Evolutionary conservation across 495 filamentous ascomycete species (phyloP).

Genomic region (Cenococcum geophilum): DNA sequence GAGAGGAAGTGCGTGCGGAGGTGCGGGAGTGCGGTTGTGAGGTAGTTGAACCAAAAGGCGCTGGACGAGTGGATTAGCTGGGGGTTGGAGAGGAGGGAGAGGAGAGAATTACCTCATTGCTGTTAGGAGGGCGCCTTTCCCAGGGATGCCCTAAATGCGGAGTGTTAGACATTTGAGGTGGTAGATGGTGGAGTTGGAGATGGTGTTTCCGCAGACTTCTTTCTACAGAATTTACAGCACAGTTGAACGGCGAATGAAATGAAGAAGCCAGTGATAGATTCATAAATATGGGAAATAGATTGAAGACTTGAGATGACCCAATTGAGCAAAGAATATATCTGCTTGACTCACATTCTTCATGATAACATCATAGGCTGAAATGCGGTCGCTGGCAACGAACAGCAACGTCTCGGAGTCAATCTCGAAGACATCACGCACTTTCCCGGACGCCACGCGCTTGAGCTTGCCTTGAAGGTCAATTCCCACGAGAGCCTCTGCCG

Average conservation of each 20-base stretch:
- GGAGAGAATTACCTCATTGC: slow-evolving; percentile 43
- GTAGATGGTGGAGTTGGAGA: neutral
- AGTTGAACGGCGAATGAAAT: no score
- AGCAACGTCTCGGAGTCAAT: slow-evolving; percentile 70
- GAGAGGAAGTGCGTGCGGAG: slow-evolving; percentile 74
- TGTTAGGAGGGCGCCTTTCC: slow-evolving; percentile 80
- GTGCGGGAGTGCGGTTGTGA: slow-evolving; percentile 56
- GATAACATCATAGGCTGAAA: slow-evolving; percentile 91
- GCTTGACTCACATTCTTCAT: slow-evolving; percentile 62
- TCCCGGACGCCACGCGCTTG: slow-evolving; percentile 57
- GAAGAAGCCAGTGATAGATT: neutral
- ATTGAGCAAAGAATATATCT: neutral
- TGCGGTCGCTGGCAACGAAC: slow-evolving; percentile 85
- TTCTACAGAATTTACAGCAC: no score
- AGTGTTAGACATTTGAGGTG: neutral
- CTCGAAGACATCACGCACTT: slow-evolving; percentile 78
- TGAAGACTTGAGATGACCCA: neutral
- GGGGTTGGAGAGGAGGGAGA: neutral
- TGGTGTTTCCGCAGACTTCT: neutral
- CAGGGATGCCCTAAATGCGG: slow-evolving; percentile 59
- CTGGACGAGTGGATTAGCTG: slow-evolving; percentile 38
- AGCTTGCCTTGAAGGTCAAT: slow-evolving; percentile 52
- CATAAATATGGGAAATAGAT: neutral
- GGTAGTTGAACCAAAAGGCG: slow-evolving; percentile 76
- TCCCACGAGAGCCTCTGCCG: slow-evolving; percentile 42